Evolutionary conservation across 1,284 basidiomycete genomes (phyloP).

Genomic region (Microbotryum lychnidis-dioicae): DNA sequence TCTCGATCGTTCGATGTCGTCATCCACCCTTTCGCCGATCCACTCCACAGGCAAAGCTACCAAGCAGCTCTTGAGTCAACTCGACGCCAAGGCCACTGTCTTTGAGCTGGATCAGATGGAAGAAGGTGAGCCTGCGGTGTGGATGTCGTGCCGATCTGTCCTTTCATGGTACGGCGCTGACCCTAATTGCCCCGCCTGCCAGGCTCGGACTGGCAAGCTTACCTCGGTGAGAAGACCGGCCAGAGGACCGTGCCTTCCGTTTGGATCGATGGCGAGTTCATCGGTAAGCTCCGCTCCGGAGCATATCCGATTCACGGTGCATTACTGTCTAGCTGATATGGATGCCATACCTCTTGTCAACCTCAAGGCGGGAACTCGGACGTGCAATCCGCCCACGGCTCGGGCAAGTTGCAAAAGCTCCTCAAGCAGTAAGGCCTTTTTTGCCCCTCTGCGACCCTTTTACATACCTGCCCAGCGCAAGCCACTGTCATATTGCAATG

Average conservation of each 20-base stretch:
- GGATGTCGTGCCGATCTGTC: too few relatives aligned
- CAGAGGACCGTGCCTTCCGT: slow-evolving; percentile 44
- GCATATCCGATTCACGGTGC: neutral
- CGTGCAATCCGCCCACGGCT: slow-evolving; percentile 28
- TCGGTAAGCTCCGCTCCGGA: slow-evolving; percentile 30
- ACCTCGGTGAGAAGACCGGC: slow-evolving; percentile 41
- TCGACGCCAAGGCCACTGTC: slow-evolving; percentile 36
- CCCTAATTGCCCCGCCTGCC: neutral
- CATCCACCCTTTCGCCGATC: neutral
- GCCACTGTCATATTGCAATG: too few relatives aligned
- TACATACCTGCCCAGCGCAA: too few relatives aligned
- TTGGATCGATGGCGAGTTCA: slow-evolving; percentile 41
- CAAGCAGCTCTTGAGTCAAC: slow-evolving; percentile 38
- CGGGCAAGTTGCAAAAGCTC: slow-evolving; percentile 40
- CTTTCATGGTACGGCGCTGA: neutral
- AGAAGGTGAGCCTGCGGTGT: slow-evolving; percentile 32
- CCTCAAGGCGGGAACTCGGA: slow-evolving; percentile 18
- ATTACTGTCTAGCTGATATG: neutral
- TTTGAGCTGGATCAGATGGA: slow-evolving; percentile 41
- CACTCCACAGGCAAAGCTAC: slow-evolving; percentile 30
- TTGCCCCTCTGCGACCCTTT: too few relatives aligned
- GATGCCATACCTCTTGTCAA: neutral
- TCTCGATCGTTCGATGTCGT: neutral
- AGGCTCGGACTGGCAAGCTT: slow-evolving; percentile 33
- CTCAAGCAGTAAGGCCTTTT: slow-evolving; percentile 8